Evolutionary conservation across 23 red algal species (phyloP), one percentile per base, ranked within the genome.

Genomic region (Gracilaria caudata): DNA sequence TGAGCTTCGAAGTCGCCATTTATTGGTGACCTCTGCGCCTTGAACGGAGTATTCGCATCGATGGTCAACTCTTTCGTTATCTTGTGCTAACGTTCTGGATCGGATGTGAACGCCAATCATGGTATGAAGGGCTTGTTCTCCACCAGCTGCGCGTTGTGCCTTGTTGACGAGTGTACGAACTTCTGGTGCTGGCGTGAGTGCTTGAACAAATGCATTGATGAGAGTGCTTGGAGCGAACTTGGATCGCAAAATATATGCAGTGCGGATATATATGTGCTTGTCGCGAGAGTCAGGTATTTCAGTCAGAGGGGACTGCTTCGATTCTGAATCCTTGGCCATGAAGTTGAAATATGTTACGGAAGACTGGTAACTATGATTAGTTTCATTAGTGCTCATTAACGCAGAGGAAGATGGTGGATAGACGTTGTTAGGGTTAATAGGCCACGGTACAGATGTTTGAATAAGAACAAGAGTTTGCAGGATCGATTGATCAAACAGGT

Each of bases 21-120:
- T 36, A 38, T 94, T 49, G 7, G 76, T 75, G 11, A 60, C 36
- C 20, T 73, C 84, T 1, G 77, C 78, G 16, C 68, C 64, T 19
- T 56, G 23, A 33, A 87, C 51, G 35, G 86, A 87, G 63, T 87
- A 86, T 25, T 94, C 92, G 61, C 87, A 90, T 13, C 45, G 53
- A 44, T 77, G 25, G 74, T 90, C 87, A 43, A 88, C 71, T 9
- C 40, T 39, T 20, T 78, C 81, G 58, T 74, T 82, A 34, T 82
- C 78, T 33, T 79, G 47, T 55, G 56, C 73, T 19, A 90, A 40
- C 0, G 56, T 66, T 55, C 87, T 54, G 13, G 71, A 80, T 33
- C 92, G 92, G 41, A 94, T 82, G 63, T 94, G 92, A 30, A 94
- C 84, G 28, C 92, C 92, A n/a, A 87, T 65, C 54, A 79, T 79